Conservation (phyloP, 768 basidiomycete species). For the Fomitopsis serialis region DNA sequence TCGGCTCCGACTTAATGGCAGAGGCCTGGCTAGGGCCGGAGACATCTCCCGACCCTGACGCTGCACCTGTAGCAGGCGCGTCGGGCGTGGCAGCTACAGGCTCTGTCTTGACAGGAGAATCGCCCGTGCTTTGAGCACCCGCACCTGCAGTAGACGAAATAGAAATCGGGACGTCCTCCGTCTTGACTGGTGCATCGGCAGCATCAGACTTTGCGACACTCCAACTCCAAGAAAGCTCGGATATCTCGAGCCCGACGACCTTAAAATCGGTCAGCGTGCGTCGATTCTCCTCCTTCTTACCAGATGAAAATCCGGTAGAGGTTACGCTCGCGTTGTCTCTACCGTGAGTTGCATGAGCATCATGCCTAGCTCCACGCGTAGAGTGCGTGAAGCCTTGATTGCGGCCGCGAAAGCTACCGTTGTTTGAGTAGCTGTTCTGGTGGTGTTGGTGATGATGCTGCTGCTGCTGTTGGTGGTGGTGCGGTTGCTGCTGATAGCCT, state of each 20-base stretch:
- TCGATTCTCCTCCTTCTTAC: conserved; percentile 85
- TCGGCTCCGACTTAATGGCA: conserved; percentile 18
- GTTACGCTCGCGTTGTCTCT: conserved; percentile 39
- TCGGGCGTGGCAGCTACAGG: conserved; percentile 7
- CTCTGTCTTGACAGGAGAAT: conserved; percentile 8
- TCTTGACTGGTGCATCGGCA: conserved; percentile 21
- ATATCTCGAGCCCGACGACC: conserved; percentile 86
- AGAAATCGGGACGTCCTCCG: conserved; percentile 15
- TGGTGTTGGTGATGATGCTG: conserved; percentile 31
- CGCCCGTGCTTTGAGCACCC: conserved; percentile 12
- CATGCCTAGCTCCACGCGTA: conserved; percentile 35
- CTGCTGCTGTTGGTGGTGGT: conserved; percentile 31
- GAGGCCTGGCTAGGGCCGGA: conserved; percentile 1
- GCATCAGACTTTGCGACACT: conserved; percentile 43
- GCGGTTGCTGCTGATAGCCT: conserved; percentile 26
- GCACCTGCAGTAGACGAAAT: conserved; percentile 14
- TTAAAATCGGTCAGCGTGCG: conserved; percentile 98
- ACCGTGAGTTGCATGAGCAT: conserved; percentile 26
- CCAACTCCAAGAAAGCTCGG: conserved; percentile 84
- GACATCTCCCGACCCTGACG: conserved; percentile 6
- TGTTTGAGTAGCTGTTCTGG: conserved; percentile 17
- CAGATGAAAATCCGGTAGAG: conserved; percentile 24
- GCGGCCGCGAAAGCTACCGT: conserved; percentile 47
- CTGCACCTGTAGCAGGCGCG: conserved; percentile 6
- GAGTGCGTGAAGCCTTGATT: conserved; percentile 47